Base-by-base conservation (phyloP, 2,329 filamentous ascomycete genomes). In the Sporothrix protearum region DNA sequence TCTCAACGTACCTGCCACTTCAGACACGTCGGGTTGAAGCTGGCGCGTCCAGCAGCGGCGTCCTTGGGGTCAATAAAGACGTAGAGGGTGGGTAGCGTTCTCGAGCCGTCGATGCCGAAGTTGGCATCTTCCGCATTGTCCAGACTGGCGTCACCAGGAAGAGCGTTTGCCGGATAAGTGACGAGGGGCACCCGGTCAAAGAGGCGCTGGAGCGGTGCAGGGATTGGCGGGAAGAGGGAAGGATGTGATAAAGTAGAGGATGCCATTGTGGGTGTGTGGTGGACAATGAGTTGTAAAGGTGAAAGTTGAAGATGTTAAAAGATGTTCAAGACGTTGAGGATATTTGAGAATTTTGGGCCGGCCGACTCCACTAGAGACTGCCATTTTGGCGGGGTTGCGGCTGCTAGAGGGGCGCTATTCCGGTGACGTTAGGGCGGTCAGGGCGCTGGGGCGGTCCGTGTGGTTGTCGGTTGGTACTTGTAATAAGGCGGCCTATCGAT, bases 11-110 rank as follows among this genome's bases (percentile, higher is more conserved):
- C 93, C 92, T 98, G 96, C 94, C 94, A 98, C 84, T 95, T 97
- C 78, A 98, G 84, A 83, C 96, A 99, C 72, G 90, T 89, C 12
- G 96, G 96, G 79, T 98, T 98, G 82, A 91, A 97, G 75, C 93
- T 96, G 33, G 94, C 92, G 39, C 84, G 82, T 4, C 89, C 89
- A 51, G 78, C 78, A 71, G 80, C 79, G 45, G 89, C 91, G 76
- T 88, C 91, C n/a, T 85, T 82, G 0, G 87, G 83, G 16, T 86
- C 88, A 73, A 88, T 87, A 81, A 97, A 98, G 71, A 97, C 85
- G 80, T 94, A 94, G 9, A 99, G 84, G 10, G 88, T 85, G 73
- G 86, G 84, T 6, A 83, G 79, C 3, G 76, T 72, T 69, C 82
- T 78, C 6, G 12, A 33, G 33, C 19, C 42, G 45, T 19, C 66